phyloP scores from a whole-genome alignment of 768 basidiomycete genomes.

The Tricholoma flavovirens region DNA sequence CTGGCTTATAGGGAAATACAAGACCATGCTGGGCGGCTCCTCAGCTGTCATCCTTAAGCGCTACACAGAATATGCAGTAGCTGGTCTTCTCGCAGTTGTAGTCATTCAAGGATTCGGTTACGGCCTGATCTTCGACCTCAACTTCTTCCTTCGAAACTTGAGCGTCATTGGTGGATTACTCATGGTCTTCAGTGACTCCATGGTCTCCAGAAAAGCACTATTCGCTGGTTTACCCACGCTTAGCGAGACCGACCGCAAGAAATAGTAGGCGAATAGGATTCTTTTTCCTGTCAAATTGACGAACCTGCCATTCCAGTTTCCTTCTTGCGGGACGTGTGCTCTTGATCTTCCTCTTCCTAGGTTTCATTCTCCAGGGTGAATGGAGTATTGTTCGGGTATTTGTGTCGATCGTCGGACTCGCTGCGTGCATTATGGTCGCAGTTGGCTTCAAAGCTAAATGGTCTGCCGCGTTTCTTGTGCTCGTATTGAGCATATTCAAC shows the following conservation, averaged over 20 bases:
- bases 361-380: conserved; percentile 90
- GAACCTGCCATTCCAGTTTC: conserved; percentile 52
- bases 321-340: conserved; percentile 94
- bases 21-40: conserved; percentile 90
- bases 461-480: conserved; percentile 93
- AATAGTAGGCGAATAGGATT: conserved; percentile 64
- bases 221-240: conserved; percentile 90
- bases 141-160: conserved; percentile 99
- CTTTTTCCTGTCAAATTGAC: neutral
- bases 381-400: conserved; percentile 86
- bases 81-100: conserved; percentile 86
- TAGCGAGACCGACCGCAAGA: conserved; percentile 93
- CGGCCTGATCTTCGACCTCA: conserved; percentile 98
- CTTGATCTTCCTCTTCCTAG: conserved; percentile 98
- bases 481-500: conserved; percentile 91
- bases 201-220: conserved; percentile 78
- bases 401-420: conserved; percentile 85
- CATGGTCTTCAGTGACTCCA: conserved; percentile 98
- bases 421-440: conserved; percentile 93
- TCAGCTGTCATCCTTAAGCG: conserved; percentile 81
- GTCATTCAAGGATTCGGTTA: conserved; percentile 97
- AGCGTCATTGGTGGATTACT: conserved; percentile 96
- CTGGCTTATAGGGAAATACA: neutral
- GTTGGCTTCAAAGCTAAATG: conserved; percentile 99
- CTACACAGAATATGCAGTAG: conserved; percentile 84